phyloP scores from a whole-genome alignment of 257 asterid species.

The Solanum pimpinellifolium region DNA sequence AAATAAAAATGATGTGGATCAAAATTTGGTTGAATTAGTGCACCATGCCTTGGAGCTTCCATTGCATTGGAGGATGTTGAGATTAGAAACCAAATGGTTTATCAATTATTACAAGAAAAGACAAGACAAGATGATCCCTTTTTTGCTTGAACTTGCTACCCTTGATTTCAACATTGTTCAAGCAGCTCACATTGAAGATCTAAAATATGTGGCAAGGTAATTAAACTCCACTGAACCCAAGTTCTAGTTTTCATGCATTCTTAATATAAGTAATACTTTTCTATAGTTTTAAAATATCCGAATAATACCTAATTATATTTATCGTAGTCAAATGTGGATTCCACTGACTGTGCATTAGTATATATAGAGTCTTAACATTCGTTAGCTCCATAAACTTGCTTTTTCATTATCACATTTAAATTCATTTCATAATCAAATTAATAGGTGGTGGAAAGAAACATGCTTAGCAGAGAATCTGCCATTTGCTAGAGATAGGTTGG shows the following conservation, averaged over 20 bases:
- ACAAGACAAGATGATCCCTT: constrained; percentile 5
- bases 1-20: not conserved
- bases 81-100: constrained; percentile 28
- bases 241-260: not conserved
- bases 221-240: not conserved
- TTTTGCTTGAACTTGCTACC: constrained; percentile 30
- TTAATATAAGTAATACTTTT: not conserved
- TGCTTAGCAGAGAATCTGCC: constrained; percentile 25
- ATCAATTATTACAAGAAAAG: constrained; percentile 14
- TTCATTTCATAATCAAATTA: not conserved
- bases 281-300: not conserved
- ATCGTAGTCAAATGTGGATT: not conserved
- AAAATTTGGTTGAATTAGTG: not conserved
- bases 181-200: constrained; percentile 20
- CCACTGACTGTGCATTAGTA: not conserved
- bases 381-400: no score
- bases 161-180: constrained; percentile 36
- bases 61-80: constrained; percentile 21
- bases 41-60: constrained; percentile 27
- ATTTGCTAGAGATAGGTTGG: constrained; percentile 44
- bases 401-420: no score
- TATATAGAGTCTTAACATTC: no score
- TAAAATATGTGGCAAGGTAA: constrained; percentile 25
- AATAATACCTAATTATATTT: no score
- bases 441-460: constrained; percentile 43